Conservation (phyloP, 495 filamentous ascomycete genomes). For the Aspergillus wentii region DNA sequence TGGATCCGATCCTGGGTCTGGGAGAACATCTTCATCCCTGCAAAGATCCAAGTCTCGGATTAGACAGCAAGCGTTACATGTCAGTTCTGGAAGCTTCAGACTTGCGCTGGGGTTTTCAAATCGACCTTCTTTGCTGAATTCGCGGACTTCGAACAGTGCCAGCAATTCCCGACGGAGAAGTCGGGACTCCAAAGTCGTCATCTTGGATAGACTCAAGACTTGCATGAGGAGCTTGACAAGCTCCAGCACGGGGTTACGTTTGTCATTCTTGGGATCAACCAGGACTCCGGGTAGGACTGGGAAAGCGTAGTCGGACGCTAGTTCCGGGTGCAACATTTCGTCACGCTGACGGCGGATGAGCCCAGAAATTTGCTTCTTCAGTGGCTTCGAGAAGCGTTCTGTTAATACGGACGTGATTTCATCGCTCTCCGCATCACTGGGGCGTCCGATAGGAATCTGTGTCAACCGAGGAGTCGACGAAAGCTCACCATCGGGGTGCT, state of each 20-base stretch:
- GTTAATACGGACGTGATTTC: slow-evolving; percentile 58
- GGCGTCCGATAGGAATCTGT: slow-evolving; percentile 56
- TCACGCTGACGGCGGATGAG: slow-evolving; percentile 79
- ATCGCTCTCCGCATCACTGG: slow-evolving; percentile 50
- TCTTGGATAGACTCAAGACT: slow-evolving; percentile 79
- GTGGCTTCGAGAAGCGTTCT: slow-evolving; percentile 75
- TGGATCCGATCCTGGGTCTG: slow-evolving; percentile 37
- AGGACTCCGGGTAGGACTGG: slow-evolving; percentile 75
- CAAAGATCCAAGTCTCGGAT: slow-evolving; percentile 88
- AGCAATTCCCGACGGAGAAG: slow-evolving; percentile 85
- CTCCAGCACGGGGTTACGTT: slow-evolving; percentile 77
- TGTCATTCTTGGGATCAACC: slow-evolving; percentile 50
- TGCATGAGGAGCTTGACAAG: slow-evolving; percentile 89
- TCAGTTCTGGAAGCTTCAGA: slow-evolving; percentile 67
- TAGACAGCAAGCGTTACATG: slow-evolving; percentile 83
- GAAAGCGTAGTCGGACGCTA: slow-evolving; percentile 83
- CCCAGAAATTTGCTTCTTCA: slow-evolving; percentile 79
- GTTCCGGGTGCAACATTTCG: slow-evolving; percentile 84
- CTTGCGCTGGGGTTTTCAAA: slow-evolving; percentile 82
- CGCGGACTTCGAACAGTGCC: slow-evolving; percentile 83
- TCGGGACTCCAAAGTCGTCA: slow-evolving; percentile 74
- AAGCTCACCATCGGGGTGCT: slow-evolving; percentile 53
- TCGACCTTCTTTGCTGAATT: slow-evolving; percentile 81
- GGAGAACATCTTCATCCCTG: slow-evolving; percentile 80
- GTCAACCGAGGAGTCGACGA: slow-evolving; percentile 68